These are phyloP conservation scores for Biscogniauxia marginata DNA, from an alignment of 2,329 filamentous ascomycete species.

Conservation along the genomic window DNA sequence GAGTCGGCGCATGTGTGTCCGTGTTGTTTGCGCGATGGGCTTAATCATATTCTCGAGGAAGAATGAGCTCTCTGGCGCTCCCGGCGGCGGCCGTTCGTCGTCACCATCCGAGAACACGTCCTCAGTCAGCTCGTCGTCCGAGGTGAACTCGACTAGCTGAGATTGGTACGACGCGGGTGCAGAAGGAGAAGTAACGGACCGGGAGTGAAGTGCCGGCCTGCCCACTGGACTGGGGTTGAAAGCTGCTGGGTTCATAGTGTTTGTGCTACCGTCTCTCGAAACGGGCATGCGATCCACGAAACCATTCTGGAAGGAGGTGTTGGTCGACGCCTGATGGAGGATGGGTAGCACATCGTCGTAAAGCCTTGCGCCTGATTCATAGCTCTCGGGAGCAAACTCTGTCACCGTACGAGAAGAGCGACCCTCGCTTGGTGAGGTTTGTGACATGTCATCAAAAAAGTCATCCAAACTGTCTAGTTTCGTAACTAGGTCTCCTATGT, in stretches of 20 bases:
- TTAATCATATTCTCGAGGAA: constrained; percentile 62
- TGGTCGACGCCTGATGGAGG: constrained; percentile 78
- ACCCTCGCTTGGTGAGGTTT: constrained; percentile 60
- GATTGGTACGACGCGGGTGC: constrained; percentile 54
- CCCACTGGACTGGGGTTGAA: constrained; percentile 46
- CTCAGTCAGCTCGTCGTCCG: constrained; percentile 73
- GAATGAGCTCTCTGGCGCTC: constrained; percentile 45
- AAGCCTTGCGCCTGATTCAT: constrained; percentile 74
- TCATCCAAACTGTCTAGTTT: constrained; percentile 78
- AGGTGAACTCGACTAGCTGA: constrained; percentile 61
- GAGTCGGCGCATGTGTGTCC: constrained; percentile 59
- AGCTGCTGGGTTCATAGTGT: constrained; percentile 62
- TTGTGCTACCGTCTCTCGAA: constrained; percentile 58
- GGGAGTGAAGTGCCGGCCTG: constrained; percentile 71
- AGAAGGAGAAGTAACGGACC: constrained; percentile 82
- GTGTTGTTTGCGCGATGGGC: constrained; percentile 55
- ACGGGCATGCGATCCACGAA: constrained; percentile 72
- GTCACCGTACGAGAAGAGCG: constrained; percentile 63
- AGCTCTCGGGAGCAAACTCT: constrained; percentile 62
- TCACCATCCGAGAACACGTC: constrained; percentile 80
- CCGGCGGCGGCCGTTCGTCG: constrained; percentile 39
- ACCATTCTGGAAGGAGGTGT: constrained; percentile 82
- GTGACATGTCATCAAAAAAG: constrained; percentile 71
- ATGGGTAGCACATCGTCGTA: constrained; percentile 94
- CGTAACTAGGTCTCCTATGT: constrained; percentile 79